Evolutionary conservation across 495 filamentous ascomycete genomes (phyloP).

Genomic region (Xylaria curta): DNA sequence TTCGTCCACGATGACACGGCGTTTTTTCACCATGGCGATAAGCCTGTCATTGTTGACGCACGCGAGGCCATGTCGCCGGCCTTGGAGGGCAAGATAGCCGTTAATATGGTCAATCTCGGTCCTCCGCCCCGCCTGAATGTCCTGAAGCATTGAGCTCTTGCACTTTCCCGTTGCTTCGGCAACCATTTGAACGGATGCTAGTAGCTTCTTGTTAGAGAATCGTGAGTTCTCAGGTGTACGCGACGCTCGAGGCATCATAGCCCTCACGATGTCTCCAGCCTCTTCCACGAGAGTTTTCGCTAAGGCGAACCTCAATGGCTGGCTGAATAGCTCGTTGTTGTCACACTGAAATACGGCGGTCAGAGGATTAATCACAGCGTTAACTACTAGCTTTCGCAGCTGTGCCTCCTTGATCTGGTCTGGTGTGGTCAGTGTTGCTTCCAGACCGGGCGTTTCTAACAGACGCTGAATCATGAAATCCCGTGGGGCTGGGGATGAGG

Average conservation of each 20-base stretch:
- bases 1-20: constrained; percentile 34
- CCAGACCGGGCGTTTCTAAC: constrained; percentile 34
- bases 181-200: constrained; percentile 59
- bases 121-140: constrained; percentile 58
- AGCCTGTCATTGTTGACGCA: constrained; percentile 65
- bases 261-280: constrained; percentile 63
- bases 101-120: constrained; percentile 85
- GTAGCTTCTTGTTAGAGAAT: constrained; percentile 67
- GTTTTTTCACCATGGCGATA: constrained; percentile 44
- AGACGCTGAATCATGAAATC: constrained; percentile 8
- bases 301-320: constrained; percentile 60
- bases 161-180: constrained; percentile 63
- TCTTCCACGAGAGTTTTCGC: constrained; percentile 69
- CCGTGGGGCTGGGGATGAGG: constrained; percentile 29
- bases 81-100: constrained; percentile 73
- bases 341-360: constrained; percentile 67
- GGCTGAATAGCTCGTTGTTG: constrained; percentile 68
- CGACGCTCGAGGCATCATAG: constrained; percentile 29
- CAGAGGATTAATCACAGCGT: constrained; percentile 72
- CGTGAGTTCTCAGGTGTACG: not conserved
- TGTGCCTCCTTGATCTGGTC: constrained; percentile 48
- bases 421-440: constrained; percentile 41
- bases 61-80: constrained; percentile 57
- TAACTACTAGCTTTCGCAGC: constrained; percentile 63
- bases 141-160: constrained; percentile 70